Evolutionary conservation across 441 rosid species (phyloP), one percentile per base, ranked within the genome.

Genomic region (Aquilaria agallochum): DNA sequence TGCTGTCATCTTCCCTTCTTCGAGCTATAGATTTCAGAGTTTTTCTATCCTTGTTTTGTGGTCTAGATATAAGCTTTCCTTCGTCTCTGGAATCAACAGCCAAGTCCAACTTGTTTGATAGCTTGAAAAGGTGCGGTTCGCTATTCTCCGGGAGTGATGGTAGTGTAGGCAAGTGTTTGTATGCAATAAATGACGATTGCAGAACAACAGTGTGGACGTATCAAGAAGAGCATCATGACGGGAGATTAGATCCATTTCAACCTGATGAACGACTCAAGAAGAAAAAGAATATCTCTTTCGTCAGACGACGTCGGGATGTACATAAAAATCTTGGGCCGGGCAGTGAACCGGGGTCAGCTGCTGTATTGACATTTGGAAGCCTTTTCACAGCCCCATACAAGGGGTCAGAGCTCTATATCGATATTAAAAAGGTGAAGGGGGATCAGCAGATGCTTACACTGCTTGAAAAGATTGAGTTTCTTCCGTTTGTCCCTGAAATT

Each of bases 171-270:
- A 66, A 50, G 42, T 91, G 97, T 76, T 75, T 86, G 63, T 81
- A 78, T 71, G 82, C 80, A 48, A 85, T 86, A 40, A 83, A 89
- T 67, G 81, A 88, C 61, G 97, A 95, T 78, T 95, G 97, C 70
- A 82, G 88, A 82, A 84, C 77, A 12, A 88, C 95, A 0, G 95
- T 91, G 64, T 89, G 97, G 97, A 89, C 83, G 9, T 86, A 89
- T 58, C 75, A 72, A 62, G 77, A 70, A 40, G 85, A 74, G 36
- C 83, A 71, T 32, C 72, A 76, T 30, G 84, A 82, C 63, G 92
- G 92, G 48, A 64, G 27, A 4, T 73, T 89, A 57, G 97, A 91
- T 76, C 53, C 87, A 0, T 84, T 87, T 51, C 99, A 95, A 73
- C 87, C 96, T 4, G 90, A 86, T 66, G 87, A 89, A 76, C 88